phyloP scores from a whole-genome alignment of 306 rosid species.

The Vigna angularis region DNA sequence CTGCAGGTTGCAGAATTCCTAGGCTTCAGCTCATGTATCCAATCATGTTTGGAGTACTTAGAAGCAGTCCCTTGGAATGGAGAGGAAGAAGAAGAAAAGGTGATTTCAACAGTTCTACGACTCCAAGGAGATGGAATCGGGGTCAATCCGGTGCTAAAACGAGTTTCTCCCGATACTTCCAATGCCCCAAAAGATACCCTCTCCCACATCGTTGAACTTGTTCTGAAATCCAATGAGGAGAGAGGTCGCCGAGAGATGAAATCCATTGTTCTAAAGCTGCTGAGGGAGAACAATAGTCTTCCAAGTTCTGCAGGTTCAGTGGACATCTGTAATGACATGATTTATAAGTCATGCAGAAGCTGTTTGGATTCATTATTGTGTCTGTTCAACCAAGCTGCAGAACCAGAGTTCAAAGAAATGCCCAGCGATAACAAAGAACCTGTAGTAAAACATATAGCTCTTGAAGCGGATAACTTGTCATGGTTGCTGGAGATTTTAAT shows the following conservation, averaged over 20 bases:
- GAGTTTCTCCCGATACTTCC: conserved; percentile 78
- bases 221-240: conserved; percentile 88
- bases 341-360: conserved; percentile 68
- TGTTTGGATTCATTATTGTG: conserved; percentile 67
- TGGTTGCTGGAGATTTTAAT: conserved; percentile 92
- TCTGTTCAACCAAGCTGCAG: conserved; percentile 76
- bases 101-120: conserved; percentile 69
- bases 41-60: conserved; percentile 86
- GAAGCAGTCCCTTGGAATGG: conserved; percentile 99
- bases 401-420: conserved; percentile 52
- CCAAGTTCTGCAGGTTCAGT: conserved; percentile 57
- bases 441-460: conserved; percentile 68
- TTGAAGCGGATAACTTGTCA: conserved; percentile 82
- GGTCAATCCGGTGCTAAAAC: conserved; percentile 79
- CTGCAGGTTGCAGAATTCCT: conserved; percentile 85
- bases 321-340: conserved; percentile 64
- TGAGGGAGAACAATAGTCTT: conserved; percentile 69
- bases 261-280: conserved; percentile 82
- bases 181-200: conserved; percentile 74
- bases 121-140: conserved; percentile 81
- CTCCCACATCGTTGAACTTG: conserved; percentile 77
- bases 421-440: conserved; percentile 58
- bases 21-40: conserved; percentile 79
- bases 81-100: conserved; percentile 88
- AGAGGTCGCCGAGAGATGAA: conserved; percentile 93